Base-by-base conservation (phyloP, 169 alveolate genomes). In the Plasmodium yoelii region DNA sequence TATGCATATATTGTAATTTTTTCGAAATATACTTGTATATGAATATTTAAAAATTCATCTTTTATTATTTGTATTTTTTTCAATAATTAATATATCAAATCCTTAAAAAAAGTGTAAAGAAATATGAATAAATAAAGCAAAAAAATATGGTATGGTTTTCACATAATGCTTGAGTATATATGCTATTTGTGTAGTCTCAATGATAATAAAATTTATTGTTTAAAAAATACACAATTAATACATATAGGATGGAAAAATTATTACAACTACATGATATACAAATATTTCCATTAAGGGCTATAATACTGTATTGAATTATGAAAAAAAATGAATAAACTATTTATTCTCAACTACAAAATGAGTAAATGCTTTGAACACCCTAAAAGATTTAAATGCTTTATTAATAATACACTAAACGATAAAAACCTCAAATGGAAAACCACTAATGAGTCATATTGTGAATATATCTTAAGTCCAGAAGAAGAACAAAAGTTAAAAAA, bases 391-490 rank as follows among this genome's bases (percentile, higher is more conserved):
- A 80, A 80, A 53, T 80, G 90, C 71, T n/a, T 65, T 64, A 51
- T 80, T 46, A 68, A 80, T 59, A 80, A 80, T 46, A 13, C 63
- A 8, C 46, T 80, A 5, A 65, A 44, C 19, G 77, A 55, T 26
- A 65, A 80, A 39, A 80, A 80, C 22, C 24, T 80, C 65, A 64
- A 42, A 67, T 80, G 90, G 90, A 80, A 49, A 56, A 80, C 90
- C 13, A 80, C 90, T 18, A 80, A 64, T 49, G 90, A 80, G 26
- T 80, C 90, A 12, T 80, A 80, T 51, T 80, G 90, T 55, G 90
- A 80, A 69, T 80, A 80, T 59, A 80, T 80, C 26, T 63, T 80
- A 42, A 80, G 42, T 24, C 70, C 67, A 15, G 80, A 80, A 63
- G 90, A 80, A 60, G 90, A 80, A 80, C 47, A 67, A 9, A 63